A percentile compares a stretch with the other conserved stretches of the same genome.
phyloP scores from a whole-genome alignment of 306 rosid species.

The Hippophae tibetana region DNA sequence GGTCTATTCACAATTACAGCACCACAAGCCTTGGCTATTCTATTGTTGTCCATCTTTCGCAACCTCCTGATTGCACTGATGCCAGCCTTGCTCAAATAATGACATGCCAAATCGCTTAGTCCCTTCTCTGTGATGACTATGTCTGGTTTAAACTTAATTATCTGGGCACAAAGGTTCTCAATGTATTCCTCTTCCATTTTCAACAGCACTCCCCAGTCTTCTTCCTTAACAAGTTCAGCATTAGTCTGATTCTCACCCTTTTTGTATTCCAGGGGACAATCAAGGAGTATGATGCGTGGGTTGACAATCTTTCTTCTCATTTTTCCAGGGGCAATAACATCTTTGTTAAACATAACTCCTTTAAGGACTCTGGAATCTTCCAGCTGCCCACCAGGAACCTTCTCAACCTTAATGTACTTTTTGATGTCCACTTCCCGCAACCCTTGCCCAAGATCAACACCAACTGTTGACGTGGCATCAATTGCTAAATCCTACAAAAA shows the following conservation, averaged over 20 bases:
- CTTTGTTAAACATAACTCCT: slow-evolving; percentile 94
- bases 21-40: slow-evolving; percentile 92
- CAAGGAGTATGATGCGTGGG: slow-evolving; percentile 88
- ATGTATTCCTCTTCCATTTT: slow-evolving; percentile 90
- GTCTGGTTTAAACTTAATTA: slow-evolving; percentile 83
- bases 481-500: slow-evolving; percentile 67
- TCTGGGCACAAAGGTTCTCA: slow-evolving; percentile 73
- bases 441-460: slow-evolving; percentile 88
- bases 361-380: slow-evolving; percentile 76
- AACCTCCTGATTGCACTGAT: slow-evolving; percentile 85
- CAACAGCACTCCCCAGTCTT: slow-evolving; percentile 81
- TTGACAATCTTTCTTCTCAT: slow-evolving; percentile 90
- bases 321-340: slow-evolving; percentile 87
- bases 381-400: slow-evolving; percentile 85
- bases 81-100: slow-evolving; percentile 77
- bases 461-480: slow-evolving; percentile 81
- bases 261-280: slow-evolving; percentile 82
- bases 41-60: slow-evolving; percentile 79
- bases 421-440: slow-evolving; percentile 85
- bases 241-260: slow-evolving; percentile 96
- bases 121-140: slow-evolving; percentile 90
- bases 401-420: slow-evolving; percentile 91
- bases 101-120: slow-evolving; percentile 93
- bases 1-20: slow-evolving; percentile 93
- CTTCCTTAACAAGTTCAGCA: slow-evolving; percentile 83